Base-by-base conservation (phyloP, 129 eudicot genomes). In the Flaveria ramosissima region DNA sequence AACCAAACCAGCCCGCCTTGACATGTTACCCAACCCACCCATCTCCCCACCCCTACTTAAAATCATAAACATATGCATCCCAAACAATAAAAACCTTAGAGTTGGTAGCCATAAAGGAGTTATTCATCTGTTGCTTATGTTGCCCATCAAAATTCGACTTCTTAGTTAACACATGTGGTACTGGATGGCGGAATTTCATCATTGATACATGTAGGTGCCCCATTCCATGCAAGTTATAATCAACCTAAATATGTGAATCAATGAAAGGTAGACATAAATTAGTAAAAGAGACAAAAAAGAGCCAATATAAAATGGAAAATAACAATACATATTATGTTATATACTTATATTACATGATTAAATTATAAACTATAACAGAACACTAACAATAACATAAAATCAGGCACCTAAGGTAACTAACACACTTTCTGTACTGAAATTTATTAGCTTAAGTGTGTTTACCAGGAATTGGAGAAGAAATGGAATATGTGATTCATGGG, bases 391-490 rank as follows among this genome's bases (percentile, higher is more conserved):
- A 66, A 66, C 72, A 66, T 32, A 76, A 19, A 76, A 50, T 51
- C 73, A 71, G 72, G 65, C 61, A 51, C 36, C 13, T 32, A 42
- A 23, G 42, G 59, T 46, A 73, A 24, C 80, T n/a, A 74, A 47
- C 39, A 74, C 23, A 47, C 21, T 32, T 56, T 19, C 13, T 50
- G 59, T 57, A 26, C 73, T 14, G 56, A 32, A 71, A 51, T 52
- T 30, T 80, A 70, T 43, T 10, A 72, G 74, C 24, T 13, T 71
- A 43, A 73, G 53, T 51, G 39, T 69, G 62, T 66, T 68, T 85
- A 91, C 99, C 96, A 91, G 83, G 81, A 91, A 95, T 83, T 95
- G 99, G 39, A 95, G 96, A 80, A 95, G 94, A 77, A 84, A 95
- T 12, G 99, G 99, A 68, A 95, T 89, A 77, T 95, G 99, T 72